Percentiles rank a stretch among this genome's conserved stretches.
These are phyloP conservation scores for Elsinoe australis DNA, from an alignment of 2,329 filamentous ascomycete genomes.

Conservation along the genomic window DNA sequence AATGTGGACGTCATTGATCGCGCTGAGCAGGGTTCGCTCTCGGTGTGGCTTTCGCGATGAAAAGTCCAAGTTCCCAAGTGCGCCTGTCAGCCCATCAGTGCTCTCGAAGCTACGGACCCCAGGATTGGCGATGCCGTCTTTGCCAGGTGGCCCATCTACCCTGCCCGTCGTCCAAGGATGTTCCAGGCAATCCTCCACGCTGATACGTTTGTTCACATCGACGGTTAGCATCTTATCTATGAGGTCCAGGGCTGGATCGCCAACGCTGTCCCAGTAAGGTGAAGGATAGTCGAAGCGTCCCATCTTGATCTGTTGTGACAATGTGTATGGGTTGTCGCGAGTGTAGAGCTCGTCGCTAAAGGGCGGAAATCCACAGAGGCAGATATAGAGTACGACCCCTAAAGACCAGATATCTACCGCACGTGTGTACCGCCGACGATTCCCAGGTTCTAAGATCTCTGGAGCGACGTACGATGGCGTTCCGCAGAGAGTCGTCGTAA, in stretches of 20 bases:
- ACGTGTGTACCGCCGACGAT: constrained; percentile 81
- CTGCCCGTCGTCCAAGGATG: constrained; percentile 74
- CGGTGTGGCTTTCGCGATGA: constrained; percentile 69
- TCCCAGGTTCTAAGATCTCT: constrained; percentile 79
- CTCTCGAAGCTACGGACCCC: constrained; percentile 58
- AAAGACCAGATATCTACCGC: constrained; percentile 96
- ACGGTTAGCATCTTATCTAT: constrained; percentile 94
- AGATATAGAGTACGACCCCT: constrained; percentile 97
- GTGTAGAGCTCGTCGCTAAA: constrained; percentile 91
- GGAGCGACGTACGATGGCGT: constrained; percentile 89
- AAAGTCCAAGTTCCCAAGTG: constrained; percentile 74
- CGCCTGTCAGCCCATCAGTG: constrained; percentile 86
- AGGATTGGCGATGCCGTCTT: constrained; percentile 30
- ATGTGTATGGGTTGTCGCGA: constrained; percentile 69
- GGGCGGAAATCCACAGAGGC: constrained; percentile 89
- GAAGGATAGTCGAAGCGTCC: constrained; percentile 91
- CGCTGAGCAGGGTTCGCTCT: constrained; percentile 77
- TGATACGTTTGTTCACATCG: constrained; percentile 73
- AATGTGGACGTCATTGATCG: constrained; percentile 66
- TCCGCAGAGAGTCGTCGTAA: constrained; percentile 89
- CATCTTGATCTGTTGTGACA: constrained; percentile 82
- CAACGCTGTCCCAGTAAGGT: constrained; percentile 87
- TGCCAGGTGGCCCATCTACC: constrained; percentile 21
- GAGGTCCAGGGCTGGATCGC: constrained; percentile 79
- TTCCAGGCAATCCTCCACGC: constrained; percentile 79